Percentiles rank a stretch among this genome's conserved stretches.
These are phyloP conservation scores for Pholiota molesta DNA, from an alignment of 768 basidiomycete species.

Conservation along the genomic window DNA sequence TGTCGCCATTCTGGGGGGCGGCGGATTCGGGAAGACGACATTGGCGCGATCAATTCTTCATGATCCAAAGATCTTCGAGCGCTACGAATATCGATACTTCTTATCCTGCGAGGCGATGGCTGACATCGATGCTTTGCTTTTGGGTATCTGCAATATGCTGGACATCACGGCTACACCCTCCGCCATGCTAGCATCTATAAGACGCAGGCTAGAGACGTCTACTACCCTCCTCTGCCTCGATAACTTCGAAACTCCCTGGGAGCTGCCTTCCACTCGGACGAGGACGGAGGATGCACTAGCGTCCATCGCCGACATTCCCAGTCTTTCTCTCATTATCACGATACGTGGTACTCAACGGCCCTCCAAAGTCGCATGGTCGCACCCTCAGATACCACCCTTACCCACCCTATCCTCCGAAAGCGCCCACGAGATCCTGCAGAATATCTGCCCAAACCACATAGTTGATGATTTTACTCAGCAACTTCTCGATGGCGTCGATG, in stretches of 20 bases:
- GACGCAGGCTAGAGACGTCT: not conserved
- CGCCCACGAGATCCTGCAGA: constrained; percentile 26
- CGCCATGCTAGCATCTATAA: not conserved
- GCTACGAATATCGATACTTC: constrained; percentile 27
- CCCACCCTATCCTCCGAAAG: constrained; percentile 27
- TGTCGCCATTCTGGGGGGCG: constrained; percentile 33
- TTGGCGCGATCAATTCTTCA: constrained; percentile 29
- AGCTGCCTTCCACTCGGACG: constrained; percentile 23
- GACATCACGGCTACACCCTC: not conserved
- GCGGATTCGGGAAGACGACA: constrained; percentile 37
- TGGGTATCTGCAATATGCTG: not conserved
- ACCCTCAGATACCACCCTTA: constrained; percentile 25
- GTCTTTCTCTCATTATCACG: constrained; percentile 29
- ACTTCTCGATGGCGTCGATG: constrained; percentile 33
- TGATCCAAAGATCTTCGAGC: constrained; percentile 18
- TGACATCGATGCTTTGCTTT: not conserved
- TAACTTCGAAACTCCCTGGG: constrained; percentile 38
- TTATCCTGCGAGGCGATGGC: constrained; percentile 29
- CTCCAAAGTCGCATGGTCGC: constrained; percentile 26
- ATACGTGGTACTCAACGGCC: constrained; percentile 34
- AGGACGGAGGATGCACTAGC: constrained; percentile 27
- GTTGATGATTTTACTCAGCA: constrained; percentile 24
- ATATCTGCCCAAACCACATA: constrained; percentile 22
- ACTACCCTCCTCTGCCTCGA: constrained; percentile 27
- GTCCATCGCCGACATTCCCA: constrained; percentile 22